These are phyloP conservation scores for Jackrogersella multiformis DNA, from an alignment of 495 filamentous ascomycete species.

Conservation along the genomic window DNA sequence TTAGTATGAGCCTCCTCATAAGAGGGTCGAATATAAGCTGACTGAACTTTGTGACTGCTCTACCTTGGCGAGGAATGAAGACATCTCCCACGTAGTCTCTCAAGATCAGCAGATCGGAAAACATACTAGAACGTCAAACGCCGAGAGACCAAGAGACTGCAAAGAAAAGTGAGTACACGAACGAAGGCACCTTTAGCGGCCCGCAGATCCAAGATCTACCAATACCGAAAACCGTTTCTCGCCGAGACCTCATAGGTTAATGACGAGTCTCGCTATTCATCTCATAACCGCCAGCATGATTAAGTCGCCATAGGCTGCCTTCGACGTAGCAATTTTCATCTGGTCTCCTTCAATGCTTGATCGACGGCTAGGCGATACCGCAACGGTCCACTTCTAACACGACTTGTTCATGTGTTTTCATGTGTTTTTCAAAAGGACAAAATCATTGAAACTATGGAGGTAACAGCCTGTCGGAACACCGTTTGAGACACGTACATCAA, in stretches of 20 bases:
- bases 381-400: constrained; percentile 36
- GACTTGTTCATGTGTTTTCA: constrained; percentile 31
- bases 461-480: constrained; percentile 43
- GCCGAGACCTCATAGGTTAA: constrained; percentile 4
- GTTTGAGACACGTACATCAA: constrained; percentile 33
- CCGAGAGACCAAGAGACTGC: not conserved
- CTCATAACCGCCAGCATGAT: constrained; percentile 15
- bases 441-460: constrained; percentile 42
- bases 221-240: not conserved
- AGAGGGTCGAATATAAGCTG: not conserved
- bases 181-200: constrained; percentile 12
- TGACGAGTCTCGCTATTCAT: constrained; percentile 22
- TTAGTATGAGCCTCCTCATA: too few relatives aligned
- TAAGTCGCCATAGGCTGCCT: constrained; percentile 6
- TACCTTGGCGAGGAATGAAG: not conserved
- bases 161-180: not conserved
- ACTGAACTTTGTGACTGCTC: not conserved
- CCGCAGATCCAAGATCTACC: constrained; percentile 26
- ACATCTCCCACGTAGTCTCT: not conserved
- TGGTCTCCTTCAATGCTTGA: constrained; percentile 30
- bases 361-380: constrained; percentile 24
- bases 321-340: constrained; percentile 23
- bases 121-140: not conserved
- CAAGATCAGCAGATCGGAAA: not conserved
- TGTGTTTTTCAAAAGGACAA: constrained; percentile 18